These are phyloP conservation scores for Kuraishia floccosa DNA, from an alignment of 805 yeast species.

Conservation along the genomic window DNA sequence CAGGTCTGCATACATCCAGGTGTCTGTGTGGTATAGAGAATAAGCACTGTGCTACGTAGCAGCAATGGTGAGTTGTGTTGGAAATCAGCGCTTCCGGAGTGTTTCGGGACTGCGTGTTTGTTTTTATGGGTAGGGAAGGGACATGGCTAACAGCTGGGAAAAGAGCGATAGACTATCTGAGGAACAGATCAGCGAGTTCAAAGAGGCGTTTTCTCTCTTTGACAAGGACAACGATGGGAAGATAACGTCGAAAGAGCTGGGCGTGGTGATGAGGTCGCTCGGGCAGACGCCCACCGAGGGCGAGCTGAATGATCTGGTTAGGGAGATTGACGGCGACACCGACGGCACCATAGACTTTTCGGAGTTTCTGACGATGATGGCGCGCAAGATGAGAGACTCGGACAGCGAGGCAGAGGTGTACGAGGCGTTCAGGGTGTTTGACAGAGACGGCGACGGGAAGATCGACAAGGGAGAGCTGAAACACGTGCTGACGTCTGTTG, in stretches of 20 bases:
- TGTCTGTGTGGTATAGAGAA: too few species aligned
- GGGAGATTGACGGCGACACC: constrained; percentile 92
- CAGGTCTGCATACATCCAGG: too few species aligned
- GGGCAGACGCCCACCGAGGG: constrained; percentile 96
- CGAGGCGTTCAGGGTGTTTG: constrained; percentile 97
- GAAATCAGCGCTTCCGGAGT: too few species aligned
- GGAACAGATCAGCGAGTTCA: constrained; percentile 93
- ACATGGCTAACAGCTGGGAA: too few species aligned
- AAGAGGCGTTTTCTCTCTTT: constrained; percentile 94
- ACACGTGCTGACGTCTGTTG: constrained; percentile 94
- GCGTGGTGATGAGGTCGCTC: constrained; percentile 97
- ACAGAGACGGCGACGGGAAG: constrained; percentile 92
- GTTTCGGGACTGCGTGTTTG: too few species aligned
- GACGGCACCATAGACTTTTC: constrained; percentile 83
- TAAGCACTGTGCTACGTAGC: too few species aligned
- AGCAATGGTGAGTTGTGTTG: too few species aligned
- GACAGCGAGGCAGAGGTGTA: constrained; percentile 95
- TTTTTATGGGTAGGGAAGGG: too few species aligned
- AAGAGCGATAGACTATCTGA: constrained; percentile 47
- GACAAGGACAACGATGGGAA: constrained; percentile 97
- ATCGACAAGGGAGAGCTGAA: constrained; percentile 94
- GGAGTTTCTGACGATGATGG: constrained; percentile 79
- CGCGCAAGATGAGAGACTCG: constrained; percentile 89
- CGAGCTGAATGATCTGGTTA: constrained; percentile 93
- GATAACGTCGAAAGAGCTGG: constrained; percentile 90